Conservation (phyloP, 1,284 basidiomycete genomes). For the Sporisorium iseilematis-ciliati region DNA sequence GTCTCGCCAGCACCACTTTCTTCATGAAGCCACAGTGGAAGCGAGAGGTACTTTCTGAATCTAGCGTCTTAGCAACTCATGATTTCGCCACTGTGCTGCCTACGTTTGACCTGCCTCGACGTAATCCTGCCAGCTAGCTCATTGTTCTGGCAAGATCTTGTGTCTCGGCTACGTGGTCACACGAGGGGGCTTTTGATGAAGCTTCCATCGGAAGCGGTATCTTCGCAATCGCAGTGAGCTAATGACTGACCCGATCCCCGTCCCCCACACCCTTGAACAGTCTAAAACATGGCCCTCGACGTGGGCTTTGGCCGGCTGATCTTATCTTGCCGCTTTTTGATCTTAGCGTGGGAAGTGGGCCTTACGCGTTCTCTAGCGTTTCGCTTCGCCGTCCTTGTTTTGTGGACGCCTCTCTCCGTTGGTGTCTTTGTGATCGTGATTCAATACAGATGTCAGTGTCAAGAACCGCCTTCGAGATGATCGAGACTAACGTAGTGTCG, state of each 20-base stretch:
- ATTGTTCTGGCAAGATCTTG: background rate
- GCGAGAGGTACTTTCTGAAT: constrained; percentile 26
- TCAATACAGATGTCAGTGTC: too few relatives aligned
- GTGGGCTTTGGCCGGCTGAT: background rate
- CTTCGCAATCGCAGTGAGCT: background rate
- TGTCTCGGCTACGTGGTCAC: constrained; percentile 2
- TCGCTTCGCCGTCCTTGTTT: background rate
- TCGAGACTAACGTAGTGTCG: too few relatives aligned
- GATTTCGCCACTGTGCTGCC: background rate
- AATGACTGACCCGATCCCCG: background rate
- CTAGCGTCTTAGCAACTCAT: constrained; percentile 14
- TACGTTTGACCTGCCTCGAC: background rate
- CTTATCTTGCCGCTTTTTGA: constrained; percentile 5
- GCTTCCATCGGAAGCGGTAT: constrained; percentile 5
- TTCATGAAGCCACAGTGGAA: constrained; percentile 1
- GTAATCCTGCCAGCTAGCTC: background rate
- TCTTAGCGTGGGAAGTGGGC: constrained; percentile 21
- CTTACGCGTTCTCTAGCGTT: constrained; percentile 3
- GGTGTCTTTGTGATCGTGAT: background rate
- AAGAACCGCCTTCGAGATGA: background rate
- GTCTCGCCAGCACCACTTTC: constrained; percentile 28
- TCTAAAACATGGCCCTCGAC: background rate
- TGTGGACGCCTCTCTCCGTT: too few relatives aligned
- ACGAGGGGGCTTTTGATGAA: background rate
- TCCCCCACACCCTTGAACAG: background rate